phyloP scores from a whole-genome alignment of 208 protist species.

The Leishmania aethiopica region DNA sequence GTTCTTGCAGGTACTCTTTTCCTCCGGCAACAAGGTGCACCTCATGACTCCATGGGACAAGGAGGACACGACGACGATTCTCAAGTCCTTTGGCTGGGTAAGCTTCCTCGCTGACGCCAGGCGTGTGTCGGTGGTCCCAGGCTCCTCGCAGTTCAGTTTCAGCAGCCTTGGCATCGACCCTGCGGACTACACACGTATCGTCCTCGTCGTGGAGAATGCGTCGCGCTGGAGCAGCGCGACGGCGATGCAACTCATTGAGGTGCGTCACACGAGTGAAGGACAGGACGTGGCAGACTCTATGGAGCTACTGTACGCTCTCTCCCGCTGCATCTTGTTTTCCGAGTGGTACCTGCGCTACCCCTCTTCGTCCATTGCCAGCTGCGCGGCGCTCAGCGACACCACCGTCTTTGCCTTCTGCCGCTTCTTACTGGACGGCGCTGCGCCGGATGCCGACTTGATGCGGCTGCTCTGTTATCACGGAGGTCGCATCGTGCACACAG shows the following conservation, averaged over 20 bases:
- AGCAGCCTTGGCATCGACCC: constrained; percentile 40
- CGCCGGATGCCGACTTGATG: constrained; percentile 29
- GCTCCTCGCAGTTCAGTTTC: constrained; percentile 33
- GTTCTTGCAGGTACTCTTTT: constrained; percentile 69
- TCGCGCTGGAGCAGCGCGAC: constrained; percentile 46
- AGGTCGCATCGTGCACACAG: constrained; percentile 40
- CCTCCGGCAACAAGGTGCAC: constrained; percentile 53
- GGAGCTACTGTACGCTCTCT: constrained; percentile 72
- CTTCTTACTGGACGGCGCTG: constrained; percentile 42
- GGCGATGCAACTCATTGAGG: constrained; percentile 47
- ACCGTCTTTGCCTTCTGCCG: constrained; percentile 62
- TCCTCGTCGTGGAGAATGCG: constrained; percentile 49
- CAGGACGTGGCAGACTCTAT: constrained; percentile 35
- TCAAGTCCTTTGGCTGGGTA: constrained; percentile 56
- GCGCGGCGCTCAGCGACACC: constrained; percentile 41
- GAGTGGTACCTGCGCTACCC: constrained; percentile 79
- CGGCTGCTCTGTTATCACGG: constrained; percentile 53
- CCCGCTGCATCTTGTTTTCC: constrained; percentile 52
- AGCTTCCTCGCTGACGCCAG: constrained; percentile 46
- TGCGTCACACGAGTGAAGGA: constrained; percentile 35
- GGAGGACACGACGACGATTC: constrained; percentile 37
- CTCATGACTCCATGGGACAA: constrained; percentile 54
- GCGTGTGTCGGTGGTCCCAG: constrained; percentile 37
- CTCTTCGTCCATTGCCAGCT: constrained; percentile 52
- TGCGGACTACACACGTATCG: constrained; percentile 34